Evolutionary conservation across 139 green algal species (phyloP).

Genomic region (Micromonas commoda): DNA sequence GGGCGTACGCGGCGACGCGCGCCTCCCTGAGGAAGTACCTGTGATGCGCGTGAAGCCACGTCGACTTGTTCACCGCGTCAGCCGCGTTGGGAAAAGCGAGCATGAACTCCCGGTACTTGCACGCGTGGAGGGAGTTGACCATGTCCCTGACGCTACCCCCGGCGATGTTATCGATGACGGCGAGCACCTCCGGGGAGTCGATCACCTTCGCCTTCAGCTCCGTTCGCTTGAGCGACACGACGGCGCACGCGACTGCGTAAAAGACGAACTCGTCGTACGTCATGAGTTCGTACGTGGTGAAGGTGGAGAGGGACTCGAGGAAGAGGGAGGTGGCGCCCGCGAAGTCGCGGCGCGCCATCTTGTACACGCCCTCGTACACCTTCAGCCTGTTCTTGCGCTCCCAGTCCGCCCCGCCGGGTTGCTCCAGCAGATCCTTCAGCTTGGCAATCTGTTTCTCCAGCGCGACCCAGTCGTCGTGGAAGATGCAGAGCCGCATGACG

Average conservation of each 20-base stretch:
- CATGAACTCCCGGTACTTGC: slow-evolving; percentile 61
- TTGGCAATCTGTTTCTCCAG: slow-evolving; percentile 63
- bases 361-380: slow-evolving; percentile 92
- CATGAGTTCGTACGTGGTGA: slow-evolving; percentile 93
- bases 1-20: slow-evolving; percentile 76
- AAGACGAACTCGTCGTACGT: slow-evolving; percentile 78
- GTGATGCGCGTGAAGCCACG: slow-evolving; percentile 76
- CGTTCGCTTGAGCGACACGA: slow-evolving; percentile 64
- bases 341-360: slow-evolving; percentile 79
- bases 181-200: slow-evolving; percentile 89
- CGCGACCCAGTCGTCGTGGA: slow-evolving; percentile 54
- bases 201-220: slow-evolving; percentile 60
- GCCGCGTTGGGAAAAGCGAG: slow-evolving; percentile 27
- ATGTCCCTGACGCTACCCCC: slow-evolving; percentile 62
- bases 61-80: slow-evolving; percentile 33
- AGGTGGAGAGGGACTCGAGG: slow-evolving; percentile 91
- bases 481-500: slow-evolving; percentile 72
- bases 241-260: slow-evolving; percentile 76
- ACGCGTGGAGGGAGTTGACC: slow-evolving; percentile 82
- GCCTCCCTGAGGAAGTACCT: slow-evolving; percentile 90
- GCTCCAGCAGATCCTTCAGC: slow-evolving; percentile 66
- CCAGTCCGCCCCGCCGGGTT: slow-evolving; percentile 85
- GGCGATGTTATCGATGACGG: slow-evolving; percentile 77
- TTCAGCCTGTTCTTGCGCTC: slow-evolving; percentile 98
- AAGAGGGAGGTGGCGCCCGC: slow-evolving; percentile 76